These are phyloP conservation scores for Bauhinia variegata DNA, from an alignment of 306 rosid genomes.

Conservation along the genomic window DNA sequence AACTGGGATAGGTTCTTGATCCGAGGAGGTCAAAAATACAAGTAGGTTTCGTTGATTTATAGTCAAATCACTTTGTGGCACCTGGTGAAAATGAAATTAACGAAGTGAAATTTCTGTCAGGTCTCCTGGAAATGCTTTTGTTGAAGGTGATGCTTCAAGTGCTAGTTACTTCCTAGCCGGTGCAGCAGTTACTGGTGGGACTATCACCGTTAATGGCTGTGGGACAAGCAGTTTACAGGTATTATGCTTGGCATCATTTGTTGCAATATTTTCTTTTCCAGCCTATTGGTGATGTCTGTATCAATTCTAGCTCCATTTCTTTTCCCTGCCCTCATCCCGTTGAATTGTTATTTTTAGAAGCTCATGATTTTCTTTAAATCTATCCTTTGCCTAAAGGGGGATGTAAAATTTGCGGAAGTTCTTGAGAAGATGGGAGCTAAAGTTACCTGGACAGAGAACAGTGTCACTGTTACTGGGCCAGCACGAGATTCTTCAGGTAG, in stretches of 20 bases:
- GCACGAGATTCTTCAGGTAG: constrained; percentile 60
- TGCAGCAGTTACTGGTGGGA: constrained; percentile 98
- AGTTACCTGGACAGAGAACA: constrained; percentile 93
- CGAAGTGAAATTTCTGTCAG: constrained; percentile 45
- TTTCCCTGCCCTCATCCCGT: too few relatives aligned
- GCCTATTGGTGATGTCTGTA: constrained; percentile 4
- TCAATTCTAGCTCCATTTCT: background rate
- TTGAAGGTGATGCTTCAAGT: constrained; percentile 99
- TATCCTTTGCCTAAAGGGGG: constrained; percentile 65
- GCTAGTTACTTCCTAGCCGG: constrained; percentile 99
- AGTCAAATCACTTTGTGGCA: constrained; percentile 19
- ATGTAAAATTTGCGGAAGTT: constrained; percentile 93
- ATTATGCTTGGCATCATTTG: constrained; percentile 26
- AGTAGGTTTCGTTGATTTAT: constrained; percentile 62
- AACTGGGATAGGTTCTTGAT: constrained; percentile 86
- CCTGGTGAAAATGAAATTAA: constrained; percentile 24
- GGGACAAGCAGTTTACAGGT: constrained; percentile 99
- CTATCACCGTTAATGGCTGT: constrained; percentile 93
- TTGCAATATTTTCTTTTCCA: constrained; percentile 1
- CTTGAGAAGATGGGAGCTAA: constrained; percentile 98
- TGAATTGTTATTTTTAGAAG: too few relatives aligned
- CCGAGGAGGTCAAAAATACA: constrained; percentile 94
- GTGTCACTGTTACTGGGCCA: constrained; percentile 89
- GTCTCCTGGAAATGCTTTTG: constrained; percentile 93
- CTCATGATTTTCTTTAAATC: constrained; percentile 12